Base-by-base conservation (phyloP, 495 filamentous ascomycete species). In the Penicillium coprophilum region DNA sequence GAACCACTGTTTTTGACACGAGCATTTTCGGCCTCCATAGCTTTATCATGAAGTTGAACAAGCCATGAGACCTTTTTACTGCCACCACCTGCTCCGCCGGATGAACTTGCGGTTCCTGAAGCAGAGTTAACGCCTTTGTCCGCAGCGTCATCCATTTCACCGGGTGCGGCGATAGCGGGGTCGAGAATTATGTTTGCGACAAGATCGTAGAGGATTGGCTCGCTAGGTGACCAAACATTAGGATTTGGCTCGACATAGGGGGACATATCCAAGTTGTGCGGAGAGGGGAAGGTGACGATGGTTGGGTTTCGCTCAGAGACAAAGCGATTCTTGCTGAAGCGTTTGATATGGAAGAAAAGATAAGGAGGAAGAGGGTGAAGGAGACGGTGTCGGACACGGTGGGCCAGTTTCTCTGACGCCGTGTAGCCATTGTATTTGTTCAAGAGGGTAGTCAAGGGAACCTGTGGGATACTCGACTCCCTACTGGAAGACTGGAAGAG, bases 241-340 rank as follows among this genome's bases (percentile, higher is more conserved):
- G 86, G 84, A 53, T 87, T 85, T 4, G 89, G 89, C 58, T 92
- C 85, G 24, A 96, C 90, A 63, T 93, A 99, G 0, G 91, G 91
- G 4, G 84, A 81, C 78, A 96, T 85, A 66, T 99, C 91, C 15
- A 99, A 82, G 24, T 84, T 85, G 54, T 87, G 81, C 11, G 78
- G 74, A 4, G 86, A 84, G 53, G 90, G 88, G 73, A 97, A 97
- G 9, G 92, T 97, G 53, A 99, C 94, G 66, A 99, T 99, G 0
- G 95, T 97, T 5, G 92, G 94, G 71, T 97, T 99, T 32, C 94
- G 88, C 73, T 99, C 95, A 4, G 85, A 78, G 28, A 97, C 90
- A 70, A 97, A 97, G 59, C 96, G 93, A 78, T 99, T 99, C 55
- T 86, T 83, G 64, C 84, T 88, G 82, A 99, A 99, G 39, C 94